A percentile compares a stretch with the other conserved stretches of the same genome.
Evolutionary conservation across 73 alveolate species (phyloP).

Genomic region (Paramecium sexaurelia): DNA sequence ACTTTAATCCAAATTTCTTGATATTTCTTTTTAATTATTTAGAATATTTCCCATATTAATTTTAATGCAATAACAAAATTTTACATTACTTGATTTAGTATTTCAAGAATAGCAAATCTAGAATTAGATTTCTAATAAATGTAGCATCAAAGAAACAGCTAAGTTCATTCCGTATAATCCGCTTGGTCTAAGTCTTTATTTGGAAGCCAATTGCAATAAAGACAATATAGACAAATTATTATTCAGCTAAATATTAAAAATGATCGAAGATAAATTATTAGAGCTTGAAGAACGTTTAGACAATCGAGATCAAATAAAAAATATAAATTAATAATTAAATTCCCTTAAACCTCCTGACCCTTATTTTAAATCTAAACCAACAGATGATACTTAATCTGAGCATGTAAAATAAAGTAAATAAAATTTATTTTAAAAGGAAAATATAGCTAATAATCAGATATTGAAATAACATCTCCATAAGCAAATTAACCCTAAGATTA

Average conservation of each 20-base stretch:
- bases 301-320: conserved; percentile 13
- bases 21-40: not conserved
- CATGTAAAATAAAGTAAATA: not conserved
- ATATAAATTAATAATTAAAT: not conserved
- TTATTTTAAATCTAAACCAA: not conserved
- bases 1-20: not conserved
- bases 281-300: conserved; percentile 20
- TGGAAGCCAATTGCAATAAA: not conserved
- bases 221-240: not conserved
- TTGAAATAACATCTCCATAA: not conserved
- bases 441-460: not conserved
- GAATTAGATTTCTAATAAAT: not conserved
- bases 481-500: not conserved
- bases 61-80: conserved; percentile 10
- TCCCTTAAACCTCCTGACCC: conserved; percentile 1
- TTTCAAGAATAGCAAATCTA: not conserved
- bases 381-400: not conserved
- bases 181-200: not conserved
- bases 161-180: not conserved
- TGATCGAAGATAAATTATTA: conserved; percentile 19
- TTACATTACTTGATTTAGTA: conserved; percentile 24
- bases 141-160: not conserved
- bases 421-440: not conserved
- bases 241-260: not conserved
- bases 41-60: conserved; percentile 6